These are phyloP conservation scores for Pinus taeda DNA, from an alignment of 75 land plant genomes.

Conservation along the genomic window DNA sequence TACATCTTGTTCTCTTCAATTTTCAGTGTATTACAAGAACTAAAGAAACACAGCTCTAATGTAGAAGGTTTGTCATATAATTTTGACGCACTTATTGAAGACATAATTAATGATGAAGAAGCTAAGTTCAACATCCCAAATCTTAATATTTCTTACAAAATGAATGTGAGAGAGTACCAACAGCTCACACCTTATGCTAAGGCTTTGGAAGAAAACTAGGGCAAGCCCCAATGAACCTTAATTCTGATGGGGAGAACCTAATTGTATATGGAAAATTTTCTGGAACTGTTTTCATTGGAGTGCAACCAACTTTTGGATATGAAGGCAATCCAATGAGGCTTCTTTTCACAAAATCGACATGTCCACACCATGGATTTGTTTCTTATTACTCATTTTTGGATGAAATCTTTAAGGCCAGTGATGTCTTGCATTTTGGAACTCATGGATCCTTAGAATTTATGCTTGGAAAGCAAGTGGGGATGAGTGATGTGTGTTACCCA, in stretches of 20 bases:
- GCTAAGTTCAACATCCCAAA: conserved; percentile 97
- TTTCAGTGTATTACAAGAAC: conserved; percentile 82
- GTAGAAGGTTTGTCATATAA: conserved; percentile 93
- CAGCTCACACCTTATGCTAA: conserved; percentile 81
- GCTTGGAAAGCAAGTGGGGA: conserved; percentile 99
- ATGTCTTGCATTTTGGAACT: conserved; percentile 97
- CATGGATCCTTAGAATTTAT: conserved; percentile 98
- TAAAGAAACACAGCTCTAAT: conserved; percentile 75
- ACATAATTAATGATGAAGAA: conserved; percentile 82
- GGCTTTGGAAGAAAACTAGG: conserved; percentile 93
- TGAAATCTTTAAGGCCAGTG: conserved; percentile 90
- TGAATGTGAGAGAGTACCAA: conserved; percentile 89
- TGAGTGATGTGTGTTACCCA: conserved; percentile 97
- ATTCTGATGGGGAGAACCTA: conserved; percentile 95
- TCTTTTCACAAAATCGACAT: conserved; percentile 95
- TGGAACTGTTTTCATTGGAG: conserved; percentile 95
- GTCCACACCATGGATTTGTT: conserved; percentile 99
- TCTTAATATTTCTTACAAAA: conserved; percentile 87
- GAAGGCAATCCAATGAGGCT: conserved; percentile 99
- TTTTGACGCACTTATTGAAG: conserved; percentile 35
- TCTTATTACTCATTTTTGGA: conserved; percentile 96
- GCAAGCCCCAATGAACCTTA: conserved; percentile 95
- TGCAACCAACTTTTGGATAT: conserved; percentile 98
- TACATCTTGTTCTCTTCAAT: conserved; percentile 96
- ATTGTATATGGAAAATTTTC: conserved; percentile 92